Evolutionary conservation across 805 yeast genomes (phyloP), one percentile per base, ranked within the genome.

Genomic region (Saturnispora diversa): DNA sequence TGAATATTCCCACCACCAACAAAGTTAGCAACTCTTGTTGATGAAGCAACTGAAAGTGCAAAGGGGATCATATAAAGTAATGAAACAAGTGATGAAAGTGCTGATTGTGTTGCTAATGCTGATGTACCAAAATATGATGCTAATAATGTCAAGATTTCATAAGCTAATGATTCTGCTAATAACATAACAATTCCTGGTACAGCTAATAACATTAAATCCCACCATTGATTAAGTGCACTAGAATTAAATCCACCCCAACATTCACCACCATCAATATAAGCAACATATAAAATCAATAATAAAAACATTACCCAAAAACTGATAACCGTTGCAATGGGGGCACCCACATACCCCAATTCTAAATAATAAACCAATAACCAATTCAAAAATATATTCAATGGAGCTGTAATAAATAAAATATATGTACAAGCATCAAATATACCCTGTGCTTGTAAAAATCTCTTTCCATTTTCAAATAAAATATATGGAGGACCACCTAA

Each of bases 351-450:
- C 1, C 88, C 92, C 12, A 86, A 49, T 1, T 94, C 94, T 20
- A 50, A 44, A 3, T 43, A 30, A 80, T 86, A 79, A 2, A 83
- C 85, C 35, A 83, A 59, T 7, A 75, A 40, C 60, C 80, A 83
- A 57, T 80, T 82, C 55, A 80, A 57, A 30, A 77, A 50, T 0
- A 80, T 78, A 51, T 82, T 81, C 42, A 82, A 55, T 2, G 92
- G 90, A 2, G 88, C 85, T 49, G 84, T 79, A 16, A 81, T 58
- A 21, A 74, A 61, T 24, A 83, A 62, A 17, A 80, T 82, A 40
- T 75, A 69, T 0, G 88, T 80, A 8, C 86, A 80, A 1, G 90
- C 90, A 56, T 80, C 86, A 62, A 81, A 83, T 10, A 81, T 73
- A 23, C 84, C 85, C 63, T 83, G 90, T 37, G 85, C 77, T 59